Percentiles rank a stretch among this genome's conserved stretches.
Evolutionary conservation across 805 yeast species (phyloP).

Genomic region (Wickerhamiella allomyrinae): DNA sequence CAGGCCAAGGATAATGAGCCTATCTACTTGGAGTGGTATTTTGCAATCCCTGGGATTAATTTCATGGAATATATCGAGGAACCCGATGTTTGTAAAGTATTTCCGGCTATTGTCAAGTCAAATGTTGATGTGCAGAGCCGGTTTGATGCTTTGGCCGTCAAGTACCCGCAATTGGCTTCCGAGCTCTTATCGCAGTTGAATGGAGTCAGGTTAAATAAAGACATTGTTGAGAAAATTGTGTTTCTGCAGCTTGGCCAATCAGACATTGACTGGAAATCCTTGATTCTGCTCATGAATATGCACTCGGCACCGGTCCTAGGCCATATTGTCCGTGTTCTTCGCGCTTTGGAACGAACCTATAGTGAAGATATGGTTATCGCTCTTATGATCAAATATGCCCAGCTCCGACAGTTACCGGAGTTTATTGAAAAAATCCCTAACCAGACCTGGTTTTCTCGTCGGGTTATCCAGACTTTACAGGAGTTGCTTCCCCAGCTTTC

Average conservation of each 20-base stretch:
- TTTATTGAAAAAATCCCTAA: not conserved
- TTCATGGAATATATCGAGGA: not conserved
- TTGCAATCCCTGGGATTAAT: constrained; percentile 1
- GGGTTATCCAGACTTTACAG: not conserved
- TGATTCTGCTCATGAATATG: not conserved
- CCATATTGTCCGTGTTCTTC: not conserved
- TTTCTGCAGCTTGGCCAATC: not conserved
- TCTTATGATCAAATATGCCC: constrained; percentile 1
- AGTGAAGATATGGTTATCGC: not conserved
- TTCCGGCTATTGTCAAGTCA: constrained; percentile 2
- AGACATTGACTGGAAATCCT: not conserved
- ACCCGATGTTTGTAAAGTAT: not conserved
- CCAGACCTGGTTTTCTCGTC: not conserved
- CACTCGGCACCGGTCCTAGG: not conserved
- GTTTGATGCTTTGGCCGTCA: constrained; percentile 1
- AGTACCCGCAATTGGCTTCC: constrained; percentile 6
- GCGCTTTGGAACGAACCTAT: not conserved
- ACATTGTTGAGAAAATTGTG: not conserved
- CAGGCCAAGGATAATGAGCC: not conserved
- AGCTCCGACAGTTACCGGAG: constrained; percentile 3
- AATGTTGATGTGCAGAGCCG: constrained; percentile 6
- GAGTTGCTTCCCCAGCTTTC: constrained; percentile 8
- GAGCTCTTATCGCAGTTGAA: constrained; percentile 1
- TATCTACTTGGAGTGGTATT: not conserved
- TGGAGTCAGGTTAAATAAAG: constrained; percentile 1